Evolutionary conservation across 768 basidiomycete genomes (phyloP), one percentile per base, ranked within the genome.

Genomic region (Lyophyllum shimeji): DNA sequence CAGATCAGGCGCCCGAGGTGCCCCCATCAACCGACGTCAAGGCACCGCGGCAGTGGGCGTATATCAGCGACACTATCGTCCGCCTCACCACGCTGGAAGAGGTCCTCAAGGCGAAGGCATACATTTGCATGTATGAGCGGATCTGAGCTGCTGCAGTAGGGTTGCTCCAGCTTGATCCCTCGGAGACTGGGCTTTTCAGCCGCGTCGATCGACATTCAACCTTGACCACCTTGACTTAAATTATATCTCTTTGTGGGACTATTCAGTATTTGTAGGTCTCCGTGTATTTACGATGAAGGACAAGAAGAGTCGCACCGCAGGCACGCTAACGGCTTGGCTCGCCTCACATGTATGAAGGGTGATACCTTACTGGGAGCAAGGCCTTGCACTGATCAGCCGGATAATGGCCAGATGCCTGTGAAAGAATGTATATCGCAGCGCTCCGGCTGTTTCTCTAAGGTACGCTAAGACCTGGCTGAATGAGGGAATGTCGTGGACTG

Each of bases 111-210:
- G 86, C 87, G 56, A 95, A 90, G 69, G 94, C 95, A 33, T 98
- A 97, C 70, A 82, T 97, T 48, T 93, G 93, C 73, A 94, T 95
- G 86, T 93, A 93, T 67, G 90, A 93, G 74, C 81, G 88, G 52
- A 76, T 88, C 64, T 86, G 63, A 73, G 9, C 17, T 27, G 31
- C n/a, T n/a, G n/a, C 34, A 6, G 9, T 40, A 40, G 15, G n/a
- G 3, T 9, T 3, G 5, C 39, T 5, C n/a, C 15, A 40, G 7
- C n/a, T 40, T 40, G 15, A 9, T 40, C 39, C 6, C 13, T 46
- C 20, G 45, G 45, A 46, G n/a, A 27, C 17, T 15, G 13, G 43
- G 20, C 21, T 44, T 2, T 44, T 29, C 29, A 29, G 29, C 29
- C 29, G 29, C 9, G 9, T 29, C 5, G 29, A 29, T 9, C 29